phyloP scores from a whole-genome alignment of 176 grass and related monocot genomes.

The Tillandsia fasciculata region DNA sequence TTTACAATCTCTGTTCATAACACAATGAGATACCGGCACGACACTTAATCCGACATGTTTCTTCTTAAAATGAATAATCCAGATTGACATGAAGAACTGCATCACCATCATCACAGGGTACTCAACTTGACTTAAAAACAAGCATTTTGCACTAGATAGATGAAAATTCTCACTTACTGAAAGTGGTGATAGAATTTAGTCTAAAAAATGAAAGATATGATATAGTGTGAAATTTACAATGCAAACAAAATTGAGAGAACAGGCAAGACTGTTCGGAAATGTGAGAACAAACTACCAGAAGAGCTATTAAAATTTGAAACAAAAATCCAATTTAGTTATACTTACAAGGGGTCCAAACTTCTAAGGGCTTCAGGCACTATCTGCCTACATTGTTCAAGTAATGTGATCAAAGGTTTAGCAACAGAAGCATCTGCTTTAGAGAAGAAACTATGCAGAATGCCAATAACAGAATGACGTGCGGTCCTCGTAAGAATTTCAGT shows the following conservation, averaged over 20 bases:
- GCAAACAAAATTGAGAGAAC: not conserved
- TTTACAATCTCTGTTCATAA: too few relatives aligned
- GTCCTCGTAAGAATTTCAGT: conserved; percentile 28
- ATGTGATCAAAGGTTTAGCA: conserved; percentile 34
- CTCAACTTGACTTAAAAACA: too few relatives aligned
- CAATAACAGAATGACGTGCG: conserved; percentile 35
- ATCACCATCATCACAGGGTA: too few relatives aligned
- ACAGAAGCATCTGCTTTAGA: conserved; percentile 34
- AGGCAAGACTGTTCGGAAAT: not conserved
- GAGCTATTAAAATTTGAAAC: not conserved
- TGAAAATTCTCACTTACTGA: not conserved
- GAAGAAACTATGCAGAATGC: conserved; percentile 55
- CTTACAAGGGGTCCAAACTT: conserved; percentile 14
- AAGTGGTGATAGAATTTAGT: not conserved
- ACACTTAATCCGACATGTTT: too few relatives aligned
- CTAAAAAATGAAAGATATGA: not conserved
- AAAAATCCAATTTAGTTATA: not conserved
- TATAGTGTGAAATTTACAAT: not conserved
- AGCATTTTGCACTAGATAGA: too few relatives aligned
- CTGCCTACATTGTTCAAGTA: conserved; percentile 56
- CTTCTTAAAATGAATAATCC: too few relatives aligned
- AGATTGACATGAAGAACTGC: too few relatives aligned
- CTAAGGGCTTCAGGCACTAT: conserved; percentile 35
- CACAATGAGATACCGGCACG: too few relatives aligned
- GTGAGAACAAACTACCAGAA: not conserved